Evolutionary conservation across 2,329 filamentous ascomycete genomes (phyloP), one percentile per base, ranked within the genome.

Genomic region (Zasmidium cellare): DNA sequence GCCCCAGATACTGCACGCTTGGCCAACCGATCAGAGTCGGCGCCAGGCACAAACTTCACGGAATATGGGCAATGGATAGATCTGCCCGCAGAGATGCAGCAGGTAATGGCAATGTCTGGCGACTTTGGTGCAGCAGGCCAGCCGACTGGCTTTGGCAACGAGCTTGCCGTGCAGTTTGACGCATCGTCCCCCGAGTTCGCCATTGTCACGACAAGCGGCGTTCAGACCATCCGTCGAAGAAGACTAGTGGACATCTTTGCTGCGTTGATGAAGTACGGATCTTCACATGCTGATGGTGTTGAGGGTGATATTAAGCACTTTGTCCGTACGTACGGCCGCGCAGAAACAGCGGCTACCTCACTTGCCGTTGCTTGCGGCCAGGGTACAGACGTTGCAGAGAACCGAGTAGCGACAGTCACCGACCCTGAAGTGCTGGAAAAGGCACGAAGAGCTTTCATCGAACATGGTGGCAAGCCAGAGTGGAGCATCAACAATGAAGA

Each of bases 81-180:
- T 2, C 80, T 99, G 19, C 86, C 86, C 23, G 86, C 90, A 67
- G 83, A 82, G 31, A 87, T 88, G 6, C 87, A 96, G 71, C 91
- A 90, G 64, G 84, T 97, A 56, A 91, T 92, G 1, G 76, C 92
- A 12, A 85, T 91, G 24, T 90, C 88, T 0, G 82, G 84, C 50
- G 84, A 89, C 0, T 93, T 92, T 66, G 82, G 86, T 16, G 89
- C 89, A 9, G 82, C 86, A 0, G 77, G 77, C 11, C 83, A 85
- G 23, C 89, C 90, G 0, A 72, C 86, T 20, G 93, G 92, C 0
- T 97, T 96, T 68, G 92, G 93, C 11, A 99, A 99, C 67, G 94
- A 99, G 75, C 80, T 97, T 56, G 91, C 94, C 1, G 89, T 96
- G n/a, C 96, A 99, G 67, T 99, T 94, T 67, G 94, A 99, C 69